Conservation (phyloP, 352 stramenopile genomes). For the Thalassiosira mediterranea region DNA sequence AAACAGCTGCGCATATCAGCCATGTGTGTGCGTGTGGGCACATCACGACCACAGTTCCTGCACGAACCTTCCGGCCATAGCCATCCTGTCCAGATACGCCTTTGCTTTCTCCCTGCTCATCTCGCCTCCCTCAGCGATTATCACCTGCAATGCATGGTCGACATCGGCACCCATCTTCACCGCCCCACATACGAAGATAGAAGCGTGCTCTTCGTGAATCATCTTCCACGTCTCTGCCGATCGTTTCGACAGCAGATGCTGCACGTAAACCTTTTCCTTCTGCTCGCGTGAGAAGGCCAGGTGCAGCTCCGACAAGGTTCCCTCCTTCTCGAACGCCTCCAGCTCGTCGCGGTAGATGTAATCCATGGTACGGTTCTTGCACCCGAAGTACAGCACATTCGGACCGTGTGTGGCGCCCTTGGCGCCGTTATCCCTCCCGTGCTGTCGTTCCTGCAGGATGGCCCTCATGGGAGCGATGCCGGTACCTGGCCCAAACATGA, state of each 20-base stretch:
- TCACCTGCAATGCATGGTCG: constrained; percentile 85
- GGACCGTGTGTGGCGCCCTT: constrained; percentile 80
- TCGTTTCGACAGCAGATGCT: constrained; percentile 89
- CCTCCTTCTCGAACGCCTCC: constrained; percentile 85
- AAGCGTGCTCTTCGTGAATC: constrained; percentile 85
- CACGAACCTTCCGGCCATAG: constrained; percentile 90
- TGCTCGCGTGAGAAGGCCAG: constrained; percentile 95
- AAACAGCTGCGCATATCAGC: too few relatives aligned
- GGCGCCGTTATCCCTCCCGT: constrained; percentile 75
- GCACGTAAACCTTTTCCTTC: constrained; percentile 96
- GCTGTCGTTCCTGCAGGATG: constrained; percentile 92
- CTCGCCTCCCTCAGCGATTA: constrained; percentile 88
- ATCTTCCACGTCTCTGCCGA: constrained; percentile 79
- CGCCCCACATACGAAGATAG: constrained; percentile 97
- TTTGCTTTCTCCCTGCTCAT: constrained; percentile 84
- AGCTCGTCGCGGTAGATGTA: constrained; percentile 97
- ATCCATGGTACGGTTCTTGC: constrained; percentile 90
- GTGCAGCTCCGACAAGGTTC: constrained; percentile 90
- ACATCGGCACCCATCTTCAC: constrained; percentile 97
- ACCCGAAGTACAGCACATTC: constrained; percentile 97
- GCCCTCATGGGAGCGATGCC: constrained; percentile 97
- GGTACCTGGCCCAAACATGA: constrained; percentile 95
- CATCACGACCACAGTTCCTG: constrained; percentile 94
- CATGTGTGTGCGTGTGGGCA: too few relatives aligned
- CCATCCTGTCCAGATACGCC: constrained; percentile 89